Evolutionary conservation across 169 alveolate genomes (phyloP), one percentile per base, ranked within the genome.

Genomic region (Theileria orientalis): DNA sequence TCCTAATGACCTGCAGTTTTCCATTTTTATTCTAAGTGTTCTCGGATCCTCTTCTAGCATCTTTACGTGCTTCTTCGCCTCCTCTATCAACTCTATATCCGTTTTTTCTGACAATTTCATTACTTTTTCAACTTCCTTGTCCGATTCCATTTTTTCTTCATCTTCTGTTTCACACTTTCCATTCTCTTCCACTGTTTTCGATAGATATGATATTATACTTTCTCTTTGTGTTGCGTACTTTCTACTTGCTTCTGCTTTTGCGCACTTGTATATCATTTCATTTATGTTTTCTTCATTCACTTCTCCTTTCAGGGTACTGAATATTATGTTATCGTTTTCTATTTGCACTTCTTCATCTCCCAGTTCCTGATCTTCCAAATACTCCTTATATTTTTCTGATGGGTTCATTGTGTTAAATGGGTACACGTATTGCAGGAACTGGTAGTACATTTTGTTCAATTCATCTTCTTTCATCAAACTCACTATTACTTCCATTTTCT

Each of bases 391-490:
- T 47, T n/a, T 2, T 6, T 47, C 77, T 19, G 71, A 70, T 9
- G 49, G 47, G 0, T 21, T 40, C 2, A 64, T 21, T 7, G 33
- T 37, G 11, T 64, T 63, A 61, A 64, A 52, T 35, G 59, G 40
- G 13, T 54, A 13, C 6, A 73, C 21, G 46, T 66, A 51, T 14
- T 77, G 21, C 9, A 77, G 47, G 25, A 77, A 70, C 59, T 69
- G 42, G 8, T 8, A 25, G 46, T 77, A 77, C 16, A 70, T 0
- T 16, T 61, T 44, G 21, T 69, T 57, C n/a, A 77, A 44, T 30
- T 77, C 76, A 27, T 8, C 57, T 29, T 69, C 68, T 8, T 51
- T 62, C 75, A 70, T 59, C n/a, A 29, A 23, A 30, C 69, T 77
- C 13, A 77, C 8, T 13, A 69, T n/a, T 0, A 56, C 68, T 8